phyloP scores from a whole-genome alignment of 495 filamentous ascomycete genomes.

The Beverwykella pulmonaria region DNA sequence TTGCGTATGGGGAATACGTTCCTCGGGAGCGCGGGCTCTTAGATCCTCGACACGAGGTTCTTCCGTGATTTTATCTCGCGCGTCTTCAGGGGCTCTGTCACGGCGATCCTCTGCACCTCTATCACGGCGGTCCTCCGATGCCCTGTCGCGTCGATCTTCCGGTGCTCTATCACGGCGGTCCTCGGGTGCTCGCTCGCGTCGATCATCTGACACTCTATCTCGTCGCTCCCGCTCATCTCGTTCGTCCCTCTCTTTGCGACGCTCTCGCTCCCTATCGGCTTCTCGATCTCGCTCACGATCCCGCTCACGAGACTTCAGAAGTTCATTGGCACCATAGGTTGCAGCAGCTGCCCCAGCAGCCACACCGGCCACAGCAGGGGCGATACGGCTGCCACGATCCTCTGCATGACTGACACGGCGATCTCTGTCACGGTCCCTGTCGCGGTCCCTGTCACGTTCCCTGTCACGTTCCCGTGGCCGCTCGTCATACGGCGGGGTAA shows the following conservation, averaged over 20 bases:
- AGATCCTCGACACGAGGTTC: slow-evolving; percentile 15
- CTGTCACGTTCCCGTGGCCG: slow-evolving; percentile 40
- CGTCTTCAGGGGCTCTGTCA: slow-evolving; percentile 7
- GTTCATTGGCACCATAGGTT: slow-evolving; percentile 25
- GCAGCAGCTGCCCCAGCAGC: slow-evolving; percentile 14
- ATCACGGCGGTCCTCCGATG: slow-evolving; percentile 8
- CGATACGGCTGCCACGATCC: neutral
- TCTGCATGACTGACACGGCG: slow-evolving; percentile 16
- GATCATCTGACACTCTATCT: slow-evolving; percentile 9
- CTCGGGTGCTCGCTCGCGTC: slow-evolving; percentile 7
- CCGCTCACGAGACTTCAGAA: slow-evolving; percentile 25
- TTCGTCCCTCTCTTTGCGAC: slow-evolving; percentile 25
- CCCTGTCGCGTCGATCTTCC: slow-evolving; percentile 17
- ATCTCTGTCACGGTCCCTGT: no score
- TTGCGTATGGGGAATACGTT: neutral
- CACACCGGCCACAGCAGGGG: slow-evolving; percentile 23
- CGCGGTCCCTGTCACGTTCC: slow-evolving; percentile 39
- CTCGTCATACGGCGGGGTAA: slow-evolving; percentile 29
- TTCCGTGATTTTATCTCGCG: slow-evolving; percentile 3
- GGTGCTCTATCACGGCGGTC: slow-evolving; percentile 9
- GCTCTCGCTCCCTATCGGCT: slow-evolving; percentile 28
- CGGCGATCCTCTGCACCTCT: no score
- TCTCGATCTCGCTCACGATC: slow-evolving; percentile 34
- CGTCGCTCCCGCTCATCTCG: slow-evolving; percentile 28
- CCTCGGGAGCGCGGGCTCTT: slow-evolving; percentile 14